phyloP scores from a whole-genome alignment of 106 monocot species.

The Cymbidium sinense region DNA sequence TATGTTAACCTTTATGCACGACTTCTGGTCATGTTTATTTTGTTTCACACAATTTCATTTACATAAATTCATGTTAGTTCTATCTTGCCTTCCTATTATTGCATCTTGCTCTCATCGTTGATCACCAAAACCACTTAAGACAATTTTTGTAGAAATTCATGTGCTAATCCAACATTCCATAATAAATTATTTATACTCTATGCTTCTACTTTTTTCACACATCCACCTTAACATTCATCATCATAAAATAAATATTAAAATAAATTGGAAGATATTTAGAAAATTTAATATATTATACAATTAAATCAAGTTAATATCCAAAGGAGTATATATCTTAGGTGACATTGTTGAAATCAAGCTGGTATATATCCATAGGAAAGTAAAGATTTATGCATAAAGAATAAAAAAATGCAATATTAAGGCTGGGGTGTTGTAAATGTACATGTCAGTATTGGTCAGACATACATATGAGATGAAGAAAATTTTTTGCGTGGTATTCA shows the following conservation, averaged over 20 bases:
- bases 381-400: not conserved
- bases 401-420: not conserved
- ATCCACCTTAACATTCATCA: not conserved
- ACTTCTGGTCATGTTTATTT: no score
- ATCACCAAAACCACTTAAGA: no score
- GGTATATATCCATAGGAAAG: not conserved
- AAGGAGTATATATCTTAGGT: not conserved
- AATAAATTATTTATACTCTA: no score
- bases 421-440: not conserved
- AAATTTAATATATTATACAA: not conserved
- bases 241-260: constrained; percentile 3
- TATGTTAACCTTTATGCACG: no score
- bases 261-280: not conserved
- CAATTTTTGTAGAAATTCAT: no score
- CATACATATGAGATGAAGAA: not conserved
- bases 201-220: not conserved
- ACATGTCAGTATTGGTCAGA: not conserved
- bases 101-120: no score
- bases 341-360: not conserved
- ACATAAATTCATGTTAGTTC: no score
- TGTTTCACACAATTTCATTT: no score
- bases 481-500: not conserved
- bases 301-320: not conserved
- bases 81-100: no score
- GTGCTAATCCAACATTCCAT: no score